Evolutionary conservation across 331 rosid genomes (phyloP).

Genomic region (Quercus tomentella): DNA sequence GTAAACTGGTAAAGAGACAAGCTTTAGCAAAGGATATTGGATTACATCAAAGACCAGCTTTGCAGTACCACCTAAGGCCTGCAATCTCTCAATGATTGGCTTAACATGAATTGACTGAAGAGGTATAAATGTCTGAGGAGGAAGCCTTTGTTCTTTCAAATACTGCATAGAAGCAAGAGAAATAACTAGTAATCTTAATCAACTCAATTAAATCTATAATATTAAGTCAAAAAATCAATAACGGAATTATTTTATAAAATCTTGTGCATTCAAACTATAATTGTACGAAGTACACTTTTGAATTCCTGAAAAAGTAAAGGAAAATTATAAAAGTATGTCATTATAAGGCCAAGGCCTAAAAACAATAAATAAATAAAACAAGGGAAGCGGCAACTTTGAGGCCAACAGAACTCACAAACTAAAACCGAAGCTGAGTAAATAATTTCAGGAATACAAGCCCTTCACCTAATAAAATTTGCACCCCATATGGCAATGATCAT

Average conservation of each 20-base stretch:
- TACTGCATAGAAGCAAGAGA: slow-evolving; percentile 55
- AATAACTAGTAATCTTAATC: neutral
- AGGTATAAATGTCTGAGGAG: slow-evolving; percentile 99
- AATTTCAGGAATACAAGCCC: neutral
- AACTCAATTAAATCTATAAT: neutral
- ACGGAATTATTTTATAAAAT: neutral
- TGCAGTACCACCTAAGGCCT: slow-evolving; percentile 77
- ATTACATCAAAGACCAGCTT: slow-evolving; percentile 86
- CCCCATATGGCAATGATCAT: no score
- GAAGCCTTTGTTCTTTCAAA: slow-evolving; percentile 99
- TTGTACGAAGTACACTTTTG: neutral
- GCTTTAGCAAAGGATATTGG: slow-evolving; percentile 73
- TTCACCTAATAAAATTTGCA: neutral
- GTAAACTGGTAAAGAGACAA: slow-evolving; percentile 6
- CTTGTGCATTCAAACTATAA: neutral
- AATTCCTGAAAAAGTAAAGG: neutral
- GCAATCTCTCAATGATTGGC: slow-evolving; percentile 89
- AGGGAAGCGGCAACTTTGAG: no score
- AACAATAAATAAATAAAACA: neutral
- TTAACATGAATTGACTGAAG: slow-evolving; percentile 91
- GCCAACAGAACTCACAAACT: neutral
- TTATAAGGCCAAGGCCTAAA: neutral
- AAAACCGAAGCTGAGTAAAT: neutral
- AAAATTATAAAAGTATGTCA: neutral
- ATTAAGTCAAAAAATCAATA: neutral